phyloP scores from a whole-genome alignment of 352 stramenopile species.

The Discostella stelligera region DNA sequence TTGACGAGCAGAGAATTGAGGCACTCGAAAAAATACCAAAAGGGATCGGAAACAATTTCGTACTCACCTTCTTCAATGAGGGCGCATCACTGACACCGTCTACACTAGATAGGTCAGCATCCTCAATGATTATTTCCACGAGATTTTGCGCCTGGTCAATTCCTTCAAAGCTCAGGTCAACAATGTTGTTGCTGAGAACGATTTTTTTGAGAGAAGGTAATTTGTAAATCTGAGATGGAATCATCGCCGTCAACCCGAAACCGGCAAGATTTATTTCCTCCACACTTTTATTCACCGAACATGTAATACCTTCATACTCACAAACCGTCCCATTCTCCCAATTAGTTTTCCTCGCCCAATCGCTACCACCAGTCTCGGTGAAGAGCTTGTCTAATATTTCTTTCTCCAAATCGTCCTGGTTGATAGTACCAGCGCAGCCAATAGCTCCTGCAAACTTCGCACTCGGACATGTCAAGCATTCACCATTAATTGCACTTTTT shows the following conservation, averaged over 20 bases:
- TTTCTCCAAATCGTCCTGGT: constrained; percentile 40
- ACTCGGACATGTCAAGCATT: constrained; percentile 59
- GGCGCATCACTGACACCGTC: constrained; percentile 45
- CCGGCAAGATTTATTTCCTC: constrained; percentile 53
- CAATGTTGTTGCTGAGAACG: constrained; percentile 69
- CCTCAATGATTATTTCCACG: constrained; percentile 57
- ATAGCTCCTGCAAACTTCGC: constrained; percentile 49
- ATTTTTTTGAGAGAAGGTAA: constrained; percentile 65
- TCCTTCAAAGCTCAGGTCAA: constrained; percentile 69
- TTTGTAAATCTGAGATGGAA: constrained; percentile 73
- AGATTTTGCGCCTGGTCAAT: constrained; percentile 57
- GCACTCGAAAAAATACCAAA: constrained; percentile 1
- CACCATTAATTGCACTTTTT: constrained; percentile 39
- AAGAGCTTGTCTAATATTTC: constrained; percentile 74
- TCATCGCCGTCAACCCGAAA: constrained; percentile 67
- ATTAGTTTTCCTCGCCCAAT: constrained; percentile 56
- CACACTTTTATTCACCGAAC: constrained; percentile 42
- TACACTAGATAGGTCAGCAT: constrained; percentile 50
- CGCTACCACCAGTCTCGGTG: constrained; percentile 47
- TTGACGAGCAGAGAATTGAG: constrained; percentile 13
- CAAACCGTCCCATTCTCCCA: constrained; percentile 60
- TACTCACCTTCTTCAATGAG: constrained; percentile 52
- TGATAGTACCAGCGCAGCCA: constrained; percentile 30
- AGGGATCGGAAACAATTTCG: background rate
- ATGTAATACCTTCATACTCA: constrained; percentile 52